Base-by-base conservation (phyloP, 2,329 filamentous ascomycete genomes). In the Westerdykella aurantiaca region DNA sequence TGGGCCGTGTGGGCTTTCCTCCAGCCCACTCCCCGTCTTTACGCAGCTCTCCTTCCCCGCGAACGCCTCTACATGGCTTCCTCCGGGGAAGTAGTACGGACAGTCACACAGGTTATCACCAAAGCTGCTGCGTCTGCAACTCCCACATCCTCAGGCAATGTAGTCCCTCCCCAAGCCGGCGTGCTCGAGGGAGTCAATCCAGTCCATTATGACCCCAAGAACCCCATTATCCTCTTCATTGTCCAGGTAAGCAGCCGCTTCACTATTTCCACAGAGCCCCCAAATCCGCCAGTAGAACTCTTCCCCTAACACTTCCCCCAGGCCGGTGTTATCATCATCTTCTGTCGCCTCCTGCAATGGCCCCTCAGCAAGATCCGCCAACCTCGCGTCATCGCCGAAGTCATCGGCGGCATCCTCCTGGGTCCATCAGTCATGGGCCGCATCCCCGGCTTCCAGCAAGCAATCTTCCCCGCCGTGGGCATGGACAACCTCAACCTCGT, bases 351-450 rank as follows among this genome's bases (percentile, higher is more conserved):
- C 37, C 73, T 90, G 16, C 85, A 91, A 63, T 89, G 79, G 70
- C 87, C 86, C 9, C 77, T 91, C 5, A 83, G 83, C 54, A 83
- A 82, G 57, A 75, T 93, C 39, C 81, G 85, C 44, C 87, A 93
- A 61, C 87, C 87, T 50, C 81, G 85, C 38, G 87, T 93, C 53
- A 90, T 93, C 56, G 84, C 86, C 39, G 87, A 93, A 69, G 86
- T 93, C 46, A 81, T 91, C 43, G 86, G 85, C n/a, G 87, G 86
- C 42, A 87, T 93, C 58, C 67, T 95, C 31, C 77, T 95, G 1
- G 89, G 89, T 3, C 89, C 89, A 1, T 93, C 89, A 0, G 85
- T 94, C 17, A 85, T 95, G 81, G 88, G 88, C 59, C 82, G 85
- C 41, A 88, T 95, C 17, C 88, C 88, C 1, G 81, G 83, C 33